These are phyloP conservation scores for Pseudocercospora ulei DNA, from an alignment of 2,329 filamentous ascomycete genomes.

Conservation along the genomic window DNA sequence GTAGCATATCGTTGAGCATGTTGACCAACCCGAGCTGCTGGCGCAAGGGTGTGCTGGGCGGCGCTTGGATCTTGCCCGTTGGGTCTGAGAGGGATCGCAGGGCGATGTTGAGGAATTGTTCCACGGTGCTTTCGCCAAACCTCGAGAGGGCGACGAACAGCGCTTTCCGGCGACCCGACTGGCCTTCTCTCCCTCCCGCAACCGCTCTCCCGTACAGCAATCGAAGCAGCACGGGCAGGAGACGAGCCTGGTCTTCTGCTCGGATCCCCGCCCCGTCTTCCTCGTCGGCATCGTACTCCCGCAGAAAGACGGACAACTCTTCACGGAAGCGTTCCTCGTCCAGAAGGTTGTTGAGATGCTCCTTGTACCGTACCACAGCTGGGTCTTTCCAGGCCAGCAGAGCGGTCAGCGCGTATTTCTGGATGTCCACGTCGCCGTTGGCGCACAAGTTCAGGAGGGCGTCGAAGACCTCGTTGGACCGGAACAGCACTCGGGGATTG, in stretches of 20 bases:
- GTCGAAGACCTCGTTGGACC: conserved; percentile 62
- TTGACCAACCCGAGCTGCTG: conserved; percentile 87
- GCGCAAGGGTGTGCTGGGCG: conserved; percentile 37
- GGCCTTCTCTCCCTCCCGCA: conserved; percentile 65
- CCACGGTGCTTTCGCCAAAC: conserved; percentile 63
- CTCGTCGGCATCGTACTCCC: conserved; percentile 17
- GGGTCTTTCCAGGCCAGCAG: conserved; percentile 82
- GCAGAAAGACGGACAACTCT: conserved; percentile 77
- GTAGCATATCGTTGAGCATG: conserved; percentile 79
- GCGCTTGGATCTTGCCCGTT: background rate
- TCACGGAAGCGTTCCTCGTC: conserved; percentile 90
- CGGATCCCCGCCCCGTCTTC: conserved; percentile 59
- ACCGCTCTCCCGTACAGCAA: conserved; percentile 85
- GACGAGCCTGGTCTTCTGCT: conserved; percentile 57
- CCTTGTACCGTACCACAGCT: conserved; percentile 65
- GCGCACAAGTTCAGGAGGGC: conserved; percentile 65
- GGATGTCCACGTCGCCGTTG: conserved; percentile 84
- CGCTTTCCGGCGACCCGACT: conserved; percentile 65
- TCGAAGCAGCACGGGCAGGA: conserved; percentile 80
- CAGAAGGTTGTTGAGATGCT: conserved; percentile 74
- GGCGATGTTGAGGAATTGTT: conserved; percentile 72
- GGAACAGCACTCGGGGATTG: conserved; percentile 78
- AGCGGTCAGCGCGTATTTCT: conserved; percentile 73
- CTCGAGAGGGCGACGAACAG: conserved; percentile 70
- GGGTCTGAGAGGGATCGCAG: conserved; percentile 10